A percentile compares a stretch with the other conserved stretches of the same genome.
Conservation (phyloP, 2,329 filamentous ascomycete genomes). For the Aureobasidium lini region DNA sequence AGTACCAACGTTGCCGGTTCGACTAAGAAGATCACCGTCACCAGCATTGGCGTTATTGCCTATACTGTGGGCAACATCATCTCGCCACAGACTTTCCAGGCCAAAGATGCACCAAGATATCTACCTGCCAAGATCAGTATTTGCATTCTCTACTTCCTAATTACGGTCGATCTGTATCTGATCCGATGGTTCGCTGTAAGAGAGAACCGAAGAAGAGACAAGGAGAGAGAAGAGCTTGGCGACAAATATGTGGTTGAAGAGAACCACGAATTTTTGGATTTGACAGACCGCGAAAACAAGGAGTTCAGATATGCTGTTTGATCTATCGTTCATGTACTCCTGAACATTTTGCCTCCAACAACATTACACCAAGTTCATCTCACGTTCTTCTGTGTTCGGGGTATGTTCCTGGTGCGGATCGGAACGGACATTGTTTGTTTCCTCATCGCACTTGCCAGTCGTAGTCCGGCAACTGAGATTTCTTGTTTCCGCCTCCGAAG, state of each 20-base stretch:
- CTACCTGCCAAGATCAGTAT: conserved; percentile 35
- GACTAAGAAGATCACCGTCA: conserved; percentile 64
- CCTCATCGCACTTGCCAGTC: not conserved
- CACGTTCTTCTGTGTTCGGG: no score
- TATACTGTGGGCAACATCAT: conserved; percentile 35
- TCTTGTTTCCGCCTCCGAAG: not conserved
- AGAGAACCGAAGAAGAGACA: conserved; percentile 31
- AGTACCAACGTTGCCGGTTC: conserved; percentile 55
- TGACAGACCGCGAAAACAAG: conserved; percentile 24
- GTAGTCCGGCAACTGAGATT: not conserved
- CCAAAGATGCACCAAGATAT: conserved; percentile 29
- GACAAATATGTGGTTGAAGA: conserved; percentile 14
- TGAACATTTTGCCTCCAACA: no score
- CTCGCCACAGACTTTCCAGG: conserved; percentile 31
- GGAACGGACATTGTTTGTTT: no score
- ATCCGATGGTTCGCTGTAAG: conserved; percentile 39
- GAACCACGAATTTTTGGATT: conserved; percentile 17
- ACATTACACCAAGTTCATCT: no score
- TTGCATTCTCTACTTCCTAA: conserved; percentile 25
- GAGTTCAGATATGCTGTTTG: conserved; percentile 20
- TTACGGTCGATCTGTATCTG: conserved; percentile 40
- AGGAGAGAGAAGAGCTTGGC: conserved; percentile 9
- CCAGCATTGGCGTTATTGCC: conserved; percentile 43
- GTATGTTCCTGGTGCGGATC: no score
- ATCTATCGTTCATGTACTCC: not conserved